These are phyloP conservation scores for Fusarium hainanense DNA, from an alignment of 2,329 filamentous ascomycete genomes.

Conservation along the genomic window DNA sequence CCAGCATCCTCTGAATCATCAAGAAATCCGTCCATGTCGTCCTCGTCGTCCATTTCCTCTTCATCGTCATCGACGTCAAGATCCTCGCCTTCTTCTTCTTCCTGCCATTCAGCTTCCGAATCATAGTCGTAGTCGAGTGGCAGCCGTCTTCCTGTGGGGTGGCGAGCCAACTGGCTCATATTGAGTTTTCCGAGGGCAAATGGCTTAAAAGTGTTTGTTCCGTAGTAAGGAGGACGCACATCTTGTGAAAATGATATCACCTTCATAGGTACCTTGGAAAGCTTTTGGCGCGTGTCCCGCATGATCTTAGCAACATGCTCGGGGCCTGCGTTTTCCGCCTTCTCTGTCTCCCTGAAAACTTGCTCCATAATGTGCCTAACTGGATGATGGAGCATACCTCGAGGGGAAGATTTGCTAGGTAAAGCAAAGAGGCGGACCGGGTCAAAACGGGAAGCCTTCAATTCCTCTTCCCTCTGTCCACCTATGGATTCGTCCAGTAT, in stretches of 20 bases:
- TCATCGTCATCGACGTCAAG: conserved; percentile 74
- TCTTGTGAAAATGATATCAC: conserved; percentile 71
- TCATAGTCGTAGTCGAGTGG: conserved; percentile 85
- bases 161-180: conserved; percentile 62
- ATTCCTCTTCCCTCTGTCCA: conserved; percentile 57
- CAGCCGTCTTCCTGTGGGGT: conserved; percentile 66
- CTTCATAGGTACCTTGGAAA: conserved; percentile 71
- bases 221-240: conserved; percentile 76
- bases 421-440: conserved; percentile 60
- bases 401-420: conserved; percentile 50
- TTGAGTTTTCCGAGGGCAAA: conserved; percentile 57
- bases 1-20: conserved; percentile 83
- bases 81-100: conserved; percentile 77
- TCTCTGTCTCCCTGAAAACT: conserved; percentile 61
- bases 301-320: conserved; percentile 50
- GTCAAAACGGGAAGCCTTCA: conserved; percentile 57
- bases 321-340: conserved; percentile 51
- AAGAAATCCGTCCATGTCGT: conserved; percentile 89
- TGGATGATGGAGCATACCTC: conserved; percentile 61
- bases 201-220: conserved; percentile 74
- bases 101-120: conserved; percentile 88
- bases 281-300: conserved; percentile 51
- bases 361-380: conserved; percentile 72
- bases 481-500: conserved; percentile 65
- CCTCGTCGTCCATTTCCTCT: conserved; percentile 79